Evolutionary conservation across 176 grass and related monocot species (phyloP).

Genomic region (Pontederia crassipes): DNA sequence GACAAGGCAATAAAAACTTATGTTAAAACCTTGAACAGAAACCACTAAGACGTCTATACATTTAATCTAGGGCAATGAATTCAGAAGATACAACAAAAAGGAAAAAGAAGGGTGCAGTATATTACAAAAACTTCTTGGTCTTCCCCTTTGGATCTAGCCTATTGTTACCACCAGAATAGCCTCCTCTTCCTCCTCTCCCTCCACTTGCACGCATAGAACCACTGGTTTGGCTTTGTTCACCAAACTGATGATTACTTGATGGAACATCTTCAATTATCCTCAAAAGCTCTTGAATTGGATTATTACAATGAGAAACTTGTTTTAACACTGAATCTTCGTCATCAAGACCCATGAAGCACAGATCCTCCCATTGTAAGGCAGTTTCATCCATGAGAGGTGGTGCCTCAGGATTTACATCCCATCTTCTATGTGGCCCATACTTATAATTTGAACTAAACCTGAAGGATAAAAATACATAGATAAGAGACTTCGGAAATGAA

Average conservation of each 20-base stretch:
- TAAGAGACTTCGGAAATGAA: neutral
- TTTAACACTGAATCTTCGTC: slow-evolving; percentile 21
- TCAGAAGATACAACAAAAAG: too few species aligned
- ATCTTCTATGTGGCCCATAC: slow-evolving; percentile 16
- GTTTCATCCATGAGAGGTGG: slow-evolving; percentile 17
- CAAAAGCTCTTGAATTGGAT: slow-evolving; percentile 23
- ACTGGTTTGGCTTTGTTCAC: slow-evolving; percentile 11
- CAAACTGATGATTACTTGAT: slow-evolving; percentile 10
- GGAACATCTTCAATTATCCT: slow-evolving; percentile 26
- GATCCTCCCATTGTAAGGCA: slow-evolving; percentile 19
- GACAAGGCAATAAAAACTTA: too few species aligned
- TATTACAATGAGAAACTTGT: slow-evolving; percentile 16
- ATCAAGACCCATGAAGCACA: slow-evolving; percentile 22
- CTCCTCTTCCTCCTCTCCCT: slow-evolving; percentile 12
- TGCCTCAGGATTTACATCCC: slow-evolving; percentile 21
- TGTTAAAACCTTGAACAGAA: too few species aligned
- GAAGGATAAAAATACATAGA: neutral
- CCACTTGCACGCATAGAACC: slow-evolving; percentile 5
- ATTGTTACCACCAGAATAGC: neutral
- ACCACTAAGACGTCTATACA: too few species aligned
- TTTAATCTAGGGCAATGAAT: too few species aligned
- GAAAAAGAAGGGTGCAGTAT: too few species aligned
- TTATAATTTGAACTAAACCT: slow-evolving; percentile 25
- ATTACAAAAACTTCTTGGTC: slow-evolving; percentile 22
- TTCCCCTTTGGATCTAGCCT: slow-evolving; percentile 23